Conservation (phyloP, 345 rosid genomes). For the Excoecaria cochinchinensis region DNA sequence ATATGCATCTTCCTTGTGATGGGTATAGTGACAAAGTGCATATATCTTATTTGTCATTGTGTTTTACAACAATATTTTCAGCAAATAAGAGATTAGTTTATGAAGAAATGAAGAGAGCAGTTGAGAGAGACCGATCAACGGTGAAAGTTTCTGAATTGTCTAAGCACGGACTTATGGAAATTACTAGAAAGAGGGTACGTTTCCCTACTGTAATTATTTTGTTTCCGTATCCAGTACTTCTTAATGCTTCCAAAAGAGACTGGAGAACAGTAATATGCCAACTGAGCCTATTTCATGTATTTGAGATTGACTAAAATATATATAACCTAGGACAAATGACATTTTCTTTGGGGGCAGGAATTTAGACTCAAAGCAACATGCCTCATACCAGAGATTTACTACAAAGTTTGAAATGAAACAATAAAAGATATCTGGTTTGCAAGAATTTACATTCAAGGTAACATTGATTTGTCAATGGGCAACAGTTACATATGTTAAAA, state of each 20-base stretch:
- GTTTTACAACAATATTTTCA: slow-evolving; percentile 40
- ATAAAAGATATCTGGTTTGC: no score
- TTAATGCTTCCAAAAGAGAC: slow-evolving; percentile 11
- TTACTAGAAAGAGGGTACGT: slow-evolving; percentile 92
- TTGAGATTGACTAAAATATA: background rate
- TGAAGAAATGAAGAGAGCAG: slow-evolving; percentile 90
- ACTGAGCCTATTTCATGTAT: background rate
- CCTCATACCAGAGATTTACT: no score
- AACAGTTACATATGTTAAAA: no score
- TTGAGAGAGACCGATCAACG: slow-evolving; percentile 82
- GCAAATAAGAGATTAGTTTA: slow-evolving; percentile 87
- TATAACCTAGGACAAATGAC: background rate
- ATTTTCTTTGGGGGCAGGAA: background rate
- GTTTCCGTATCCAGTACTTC: slow-evolving; percentile 13
- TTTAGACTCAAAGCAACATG: background rate
- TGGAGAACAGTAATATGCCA: background rate
- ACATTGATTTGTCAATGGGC: no score
- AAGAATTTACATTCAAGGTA: no score
- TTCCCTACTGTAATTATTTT: slow-evolving; percentile 14
- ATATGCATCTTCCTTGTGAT: background rate
- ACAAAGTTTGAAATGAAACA: no score
- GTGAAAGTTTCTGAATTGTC: slow-evolving; percentile 95
- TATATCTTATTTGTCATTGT: background rate
- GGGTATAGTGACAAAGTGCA: background rate
- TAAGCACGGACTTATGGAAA: slow-evolving; percentile 96